Conservation (phyloP, 805 yeast genomes). For the Hanseniaspora lindneri region DNA sequence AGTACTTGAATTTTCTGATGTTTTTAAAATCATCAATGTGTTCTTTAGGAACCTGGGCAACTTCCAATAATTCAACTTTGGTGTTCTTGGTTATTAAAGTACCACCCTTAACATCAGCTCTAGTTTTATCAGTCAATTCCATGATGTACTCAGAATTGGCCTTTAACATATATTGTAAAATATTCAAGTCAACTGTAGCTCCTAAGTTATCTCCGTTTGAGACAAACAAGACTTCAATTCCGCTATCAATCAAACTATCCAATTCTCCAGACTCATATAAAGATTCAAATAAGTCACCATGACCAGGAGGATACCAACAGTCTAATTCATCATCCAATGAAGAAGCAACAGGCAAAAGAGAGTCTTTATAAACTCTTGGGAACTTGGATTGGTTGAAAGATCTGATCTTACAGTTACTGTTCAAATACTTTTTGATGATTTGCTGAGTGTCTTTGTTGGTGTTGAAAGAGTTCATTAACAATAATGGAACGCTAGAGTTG, state of each 20-base stretch:
- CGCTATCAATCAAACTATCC: constrained; percentile 78
- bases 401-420: constrained; percentile 87
- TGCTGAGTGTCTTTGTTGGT: constrained; percentile 92
- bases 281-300: constrained; percentile 92
- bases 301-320: constrained; percentile 99
- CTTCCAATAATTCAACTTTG: constrained; percentile 83
- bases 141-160: constrained; percentile 87
- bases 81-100: constrained; percentile 94
- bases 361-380: constrained; percentile 91
- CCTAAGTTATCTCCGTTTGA: constrained; percentile 98
- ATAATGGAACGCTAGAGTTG: constrained; percentile 87
- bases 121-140: constrained; percentile 97
- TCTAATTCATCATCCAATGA: constrained; percentile 59
- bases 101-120: constrained; percentile 99
- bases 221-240: constrained; percentile 88
- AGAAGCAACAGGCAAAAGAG: constrained; percentile 89
- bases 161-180: constrained; percentile 84
- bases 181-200: constrained; percentile 89
- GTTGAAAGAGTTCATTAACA: constrained; percentile 97
- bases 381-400: constrained; percentile 96
- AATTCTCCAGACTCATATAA: constrained; percentile 82
- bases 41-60: constrained; percentile 97
- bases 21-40: constrained; percentile 97
- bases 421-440: constrained; percentile 90
- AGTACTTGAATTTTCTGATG: constrained; percentile 93